Conservation (phyloP, 2,329 filamentous ascomycete genomes). For the Phialemonium atrogriseum region DNA sequence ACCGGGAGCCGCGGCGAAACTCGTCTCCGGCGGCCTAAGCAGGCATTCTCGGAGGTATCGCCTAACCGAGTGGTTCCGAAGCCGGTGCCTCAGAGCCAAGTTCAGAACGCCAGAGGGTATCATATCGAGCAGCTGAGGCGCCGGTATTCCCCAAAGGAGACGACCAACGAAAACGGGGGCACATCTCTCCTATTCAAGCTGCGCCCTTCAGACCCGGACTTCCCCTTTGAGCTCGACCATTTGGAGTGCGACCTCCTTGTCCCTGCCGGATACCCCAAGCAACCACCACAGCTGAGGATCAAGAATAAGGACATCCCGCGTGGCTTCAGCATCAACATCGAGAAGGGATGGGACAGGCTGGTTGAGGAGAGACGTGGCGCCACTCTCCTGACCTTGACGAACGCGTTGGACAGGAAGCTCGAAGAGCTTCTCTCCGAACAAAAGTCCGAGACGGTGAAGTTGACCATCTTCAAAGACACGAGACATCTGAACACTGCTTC, state of each 20-base stretch:
- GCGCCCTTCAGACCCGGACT: slow-evolving; percentile 71
- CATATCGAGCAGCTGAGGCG: slow-evolving; percentile 66
- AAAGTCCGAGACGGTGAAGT: slow-evolving; percentile 64
- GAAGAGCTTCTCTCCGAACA: slow-evolving; percentile 61
- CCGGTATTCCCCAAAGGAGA: slow-evolving; percentile 48
- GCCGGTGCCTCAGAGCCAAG: slow-evolving; percentile 57
- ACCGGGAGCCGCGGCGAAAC: too few species aligned
- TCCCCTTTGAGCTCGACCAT: slow-evolving; percentile 66
- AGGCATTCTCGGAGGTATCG: slow-evolving; percentile 37
- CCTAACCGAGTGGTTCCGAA: slow-evolving; percentile 49
- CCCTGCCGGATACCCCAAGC: slow-evolving; percentile 53
- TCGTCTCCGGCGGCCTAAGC: slow-evolving; percentile 16
- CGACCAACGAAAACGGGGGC: slow-evolving; percentile 33
- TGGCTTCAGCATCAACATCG: slow-evolving; percentile 67
- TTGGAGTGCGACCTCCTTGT: slow-evolving; percentile 62
- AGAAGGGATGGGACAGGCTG: slow-evolving; percentile 62
- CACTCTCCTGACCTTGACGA: slow-evolving; percentile 59
- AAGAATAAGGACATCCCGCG: slow-evolving; percentile 43
- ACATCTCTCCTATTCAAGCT: slow-evolving; percentile 57
- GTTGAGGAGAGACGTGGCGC: slow-evolving; percentile 43
- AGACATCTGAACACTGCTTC: slow-evolving; percentile 29
- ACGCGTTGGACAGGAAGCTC: slow-evolving; percentile 63
- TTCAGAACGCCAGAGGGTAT: slow-evolving; percentile 61
- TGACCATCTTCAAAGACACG: slow-evolving; percentile 53
- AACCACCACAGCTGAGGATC: slow-evolving; percentile 51